Percentiles rank a stretch among this genome's conserved stretches.
phyloP scores from a whole-genome alignment of 2,329 filamentous ascomycete species.

The Rachicladosporium sp. region DNA sequence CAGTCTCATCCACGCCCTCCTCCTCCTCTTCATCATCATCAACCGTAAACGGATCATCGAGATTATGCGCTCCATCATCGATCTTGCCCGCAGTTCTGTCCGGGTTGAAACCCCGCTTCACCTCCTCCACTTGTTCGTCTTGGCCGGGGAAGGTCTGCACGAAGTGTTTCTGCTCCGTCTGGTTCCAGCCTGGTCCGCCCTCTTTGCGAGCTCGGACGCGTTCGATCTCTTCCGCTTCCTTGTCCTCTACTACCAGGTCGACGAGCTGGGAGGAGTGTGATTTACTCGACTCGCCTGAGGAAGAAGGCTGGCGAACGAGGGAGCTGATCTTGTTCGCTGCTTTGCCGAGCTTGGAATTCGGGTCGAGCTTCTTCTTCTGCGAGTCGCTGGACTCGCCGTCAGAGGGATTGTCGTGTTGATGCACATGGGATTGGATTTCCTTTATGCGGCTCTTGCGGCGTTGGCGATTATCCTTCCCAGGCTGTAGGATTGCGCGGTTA shows the following conservation, averaged over 20 bases:
- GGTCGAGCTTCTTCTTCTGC: no score
- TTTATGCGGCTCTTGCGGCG: constrained; percentile 37
- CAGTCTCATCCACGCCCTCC: constrained; percentile 9
- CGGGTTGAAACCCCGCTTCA: constrained; percentile 44
- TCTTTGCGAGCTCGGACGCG: constrained; percentile 51
- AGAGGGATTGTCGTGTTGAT: constrained; percentile 25
- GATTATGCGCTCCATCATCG: constrained; percentile 31
- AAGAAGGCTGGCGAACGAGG: constrained; percentile 37
- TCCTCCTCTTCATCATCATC: constrained; percentile 28
- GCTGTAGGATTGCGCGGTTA: constrained; percentile 42
- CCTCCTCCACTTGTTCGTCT: constrained; percentile 37
- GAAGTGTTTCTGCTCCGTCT: constrained; percentile 42
- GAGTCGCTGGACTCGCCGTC: constrained; percentile 14
- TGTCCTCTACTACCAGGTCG: constrained; percentile 55
- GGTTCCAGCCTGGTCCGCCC: constrained; percentile 49
- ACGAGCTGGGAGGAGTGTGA: constrained; percentile 52
- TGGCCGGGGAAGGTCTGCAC: constrained; percentile 39
- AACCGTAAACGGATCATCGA: constrained; percentile 32
- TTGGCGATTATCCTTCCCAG: constrained; percentile 36
- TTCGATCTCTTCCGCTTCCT: constrained; percentile 48
- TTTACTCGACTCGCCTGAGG: constrained; percentile 27
- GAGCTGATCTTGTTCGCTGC: constrained; percentile 9
- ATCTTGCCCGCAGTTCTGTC: constrained; percentile 32
- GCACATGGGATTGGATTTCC: constrained; percentile 28
- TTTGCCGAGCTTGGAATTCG: constrained; percentile 2